Conservation (phyloP, 2,329 filamentous ascomycete genomes). For the Colletotrichum filicis region DNA sequence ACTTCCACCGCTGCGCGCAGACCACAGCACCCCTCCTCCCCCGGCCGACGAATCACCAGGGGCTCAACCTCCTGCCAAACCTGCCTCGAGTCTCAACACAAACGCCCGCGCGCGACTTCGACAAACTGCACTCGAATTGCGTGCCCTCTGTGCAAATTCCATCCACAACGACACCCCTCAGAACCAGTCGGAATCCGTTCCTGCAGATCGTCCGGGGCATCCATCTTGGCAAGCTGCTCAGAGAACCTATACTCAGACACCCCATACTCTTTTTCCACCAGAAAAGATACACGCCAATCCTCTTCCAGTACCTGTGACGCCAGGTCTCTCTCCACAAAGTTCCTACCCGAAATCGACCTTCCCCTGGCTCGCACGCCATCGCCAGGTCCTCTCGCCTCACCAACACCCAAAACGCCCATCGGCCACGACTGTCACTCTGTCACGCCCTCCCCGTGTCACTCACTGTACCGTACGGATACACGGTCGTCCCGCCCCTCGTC, state of each 20-base stretch:
- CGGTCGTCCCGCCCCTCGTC: background rate
- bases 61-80: conserved; percentile 31
- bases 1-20: background rate
- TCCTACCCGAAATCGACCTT: conserved; percentile 17
- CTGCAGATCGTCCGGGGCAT: conserved; percentile 31
- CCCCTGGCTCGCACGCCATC: conserved; percentile 36
- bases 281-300: background rate
- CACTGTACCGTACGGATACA: background rate
- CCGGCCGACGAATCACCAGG: conserved; percentile 4
- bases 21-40: background rate
- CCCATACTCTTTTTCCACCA: background rate
- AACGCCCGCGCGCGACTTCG: conserved; percentile 14
- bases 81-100: conserved; percentile 17
- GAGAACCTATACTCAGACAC: background rate
- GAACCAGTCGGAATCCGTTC: conserved; percentile 30
- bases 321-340: background rate
- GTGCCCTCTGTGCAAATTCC: conserved; percentile 15
- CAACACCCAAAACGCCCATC: conserved; percentile 20
- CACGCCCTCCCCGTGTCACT: conserved; percentile 11
- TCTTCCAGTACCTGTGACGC: background rate
- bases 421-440: conserved; percentile 14
- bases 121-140: conserved; percentile 18
- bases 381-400: conserved; percentile 35
- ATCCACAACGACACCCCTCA: background rate
- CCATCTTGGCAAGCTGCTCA: conserved; percentile 18